phyloP scores from a whole-genome alignment of 2,329 filamentous ascomycete species.

The Phaeosphaeriaceae sp. region DNA sequence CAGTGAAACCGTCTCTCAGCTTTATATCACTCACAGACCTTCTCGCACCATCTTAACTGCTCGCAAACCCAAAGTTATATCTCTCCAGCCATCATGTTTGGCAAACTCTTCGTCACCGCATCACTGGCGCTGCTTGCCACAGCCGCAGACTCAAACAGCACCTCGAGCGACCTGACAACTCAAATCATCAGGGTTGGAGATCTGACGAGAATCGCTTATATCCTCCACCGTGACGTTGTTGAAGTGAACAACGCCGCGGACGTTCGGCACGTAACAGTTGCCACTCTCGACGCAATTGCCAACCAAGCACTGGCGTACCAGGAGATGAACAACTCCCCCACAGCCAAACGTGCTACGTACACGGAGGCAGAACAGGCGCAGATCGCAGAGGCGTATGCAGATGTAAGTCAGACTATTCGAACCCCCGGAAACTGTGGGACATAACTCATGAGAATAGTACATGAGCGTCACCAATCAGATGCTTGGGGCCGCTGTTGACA shows the following conservation, averaged over 20 bases:
- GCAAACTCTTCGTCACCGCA: not conserved
- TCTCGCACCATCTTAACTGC: not conserved
- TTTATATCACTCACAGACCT: not conserved
- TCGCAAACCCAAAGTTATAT: not conserved
- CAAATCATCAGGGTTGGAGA: not conserved
- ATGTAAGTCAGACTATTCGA: not conserved
- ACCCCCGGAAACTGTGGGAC: not conserved
- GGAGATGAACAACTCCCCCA: not conserved
- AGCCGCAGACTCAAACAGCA: not conserved
- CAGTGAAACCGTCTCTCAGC: not conserved
- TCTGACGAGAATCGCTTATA: not conserved
- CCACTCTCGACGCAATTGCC: not conserved
- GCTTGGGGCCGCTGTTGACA: not conserved
- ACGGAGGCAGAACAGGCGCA: not conserved
- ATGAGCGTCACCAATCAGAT: not conserved
- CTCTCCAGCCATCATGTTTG: not conserved
- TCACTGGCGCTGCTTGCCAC: not conserved
- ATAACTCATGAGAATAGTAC: not conserved
- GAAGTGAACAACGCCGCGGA: not conserved
- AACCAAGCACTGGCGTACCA: not conserved
- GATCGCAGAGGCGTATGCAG: not conserved
- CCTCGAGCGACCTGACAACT: not conserved
- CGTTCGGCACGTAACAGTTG: not conserved
- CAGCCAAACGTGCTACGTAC: not conserved
- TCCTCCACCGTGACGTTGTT: not conserved